phyloP scores from a whole-genome alignment of 495 filamentous ascomycete species.

The Daldinia grandis region DNA sequence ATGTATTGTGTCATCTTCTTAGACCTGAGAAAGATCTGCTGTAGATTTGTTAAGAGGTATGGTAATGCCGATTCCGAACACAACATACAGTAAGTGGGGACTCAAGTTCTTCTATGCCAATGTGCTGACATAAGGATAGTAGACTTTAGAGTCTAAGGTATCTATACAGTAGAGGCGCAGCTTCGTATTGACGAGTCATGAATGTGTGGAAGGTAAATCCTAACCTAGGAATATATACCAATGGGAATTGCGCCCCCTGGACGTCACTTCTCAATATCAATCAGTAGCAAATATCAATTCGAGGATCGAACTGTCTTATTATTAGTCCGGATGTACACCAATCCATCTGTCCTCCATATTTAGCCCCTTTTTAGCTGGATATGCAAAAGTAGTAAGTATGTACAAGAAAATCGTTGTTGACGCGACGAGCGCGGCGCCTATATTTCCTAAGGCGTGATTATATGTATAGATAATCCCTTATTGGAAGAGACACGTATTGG shows the following conservation, averaged over 20 bases:
- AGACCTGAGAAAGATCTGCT: neutral
- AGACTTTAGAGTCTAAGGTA: neutral
- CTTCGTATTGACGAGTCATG: neutral
- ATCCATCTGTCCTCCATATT: neutral
- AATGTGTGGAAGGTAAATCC: neutral
- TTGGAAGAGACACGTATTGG: constrained; percentile 46
- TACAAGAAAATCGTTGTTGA: constrained; percentile 29
- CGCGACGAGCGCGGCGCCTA: neutral
- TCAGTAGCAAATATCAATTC: neutral
- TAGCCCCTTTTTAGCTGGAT: neutral
- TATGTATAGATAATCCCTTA: constrained; percentile 1
- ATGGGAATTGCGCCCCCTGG: neutral
- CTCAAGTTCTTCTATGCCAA: neutral
- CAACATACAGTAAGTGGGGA: too few relatives aligned
- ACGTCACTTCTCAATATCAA: neutral
- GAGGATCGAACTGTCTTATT: neutral
- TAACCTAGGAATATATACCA: neutral
- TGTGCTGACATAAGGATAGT: neutral
- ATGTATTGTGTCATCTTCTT: neutral
- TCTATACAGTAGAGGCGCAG: neutral
- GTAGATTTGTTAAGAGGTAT: neutral
- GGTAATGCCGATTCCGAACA: too few relatives aligned
- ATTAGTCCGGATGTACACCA: neutral
- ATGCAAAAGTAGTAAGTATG: constrained; percentile 2
- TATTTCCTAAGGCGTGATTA: neutral